Percentiles rank a stretch among this genome's conserved stretches.
Evolutionary conservation across 768 basidiomycete species (phyloP).

Genomic region (Mycena capillaripes): DNA sequence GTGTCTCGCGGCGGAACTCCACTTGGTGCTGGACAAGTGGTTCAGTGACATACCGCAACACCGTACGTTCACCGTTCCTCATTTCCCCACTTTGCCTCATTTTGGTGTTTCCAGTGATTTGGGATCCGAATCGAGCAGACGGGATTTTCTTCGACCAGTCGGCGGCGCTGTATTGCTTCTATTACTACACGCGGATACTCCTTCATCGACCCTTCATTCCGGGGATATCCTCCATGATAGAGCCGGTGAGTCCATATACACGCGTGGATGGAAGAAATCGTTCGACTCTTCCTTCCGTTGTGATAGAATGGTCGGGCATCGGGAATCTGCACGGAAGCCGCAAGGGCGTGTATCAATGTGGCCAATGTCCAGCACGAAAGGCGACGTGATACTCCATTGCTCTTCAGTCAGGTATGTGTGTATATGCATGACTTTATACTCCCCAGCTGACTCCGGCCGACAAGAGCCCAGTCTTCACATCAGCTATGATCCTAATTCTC

Average conservation of each 20-base stretch:
- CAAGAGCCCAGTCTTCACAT: background rate
- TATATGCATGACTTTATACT: background rate
- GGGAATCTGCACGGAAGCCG: background rate
- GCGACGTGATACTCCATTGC: background rate
- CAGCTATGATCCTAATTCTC: constrained; percentile 5
- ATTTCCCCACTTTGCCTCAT: background rate
- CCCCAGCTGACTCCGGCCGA: background rate
- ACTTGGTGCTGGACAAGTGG: background rate
- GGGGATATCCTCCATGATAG: background rate
- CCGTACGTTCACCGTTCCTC: background rate
- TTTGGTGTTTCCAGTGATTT: background rate
- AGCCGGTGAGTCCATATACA: background rate
- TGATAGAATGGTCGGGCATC: background rate
- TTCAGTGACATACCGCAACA: background rate
- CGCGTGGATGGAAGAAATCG: background rate
- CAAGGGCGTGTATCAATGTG: background rate
- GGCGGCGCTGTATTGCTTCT: background rate
- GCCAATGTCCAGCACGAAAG: background rate
- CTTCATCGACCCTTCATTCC: background rate
- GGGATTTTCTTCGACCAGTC: background rate
- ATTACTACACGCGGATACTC: background rate
- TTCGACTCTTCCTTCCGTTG: background rate
- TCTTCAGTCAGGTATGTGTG: background rate
- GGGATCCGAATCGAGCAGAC: background rate
- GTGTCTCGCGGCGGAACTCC: background rate